A percentile compares a stretch with the other conserved stretches of the same genome.
Conservation (phyloP, 73 alveolate genomes). For the Uronychia setigera region DNA sequence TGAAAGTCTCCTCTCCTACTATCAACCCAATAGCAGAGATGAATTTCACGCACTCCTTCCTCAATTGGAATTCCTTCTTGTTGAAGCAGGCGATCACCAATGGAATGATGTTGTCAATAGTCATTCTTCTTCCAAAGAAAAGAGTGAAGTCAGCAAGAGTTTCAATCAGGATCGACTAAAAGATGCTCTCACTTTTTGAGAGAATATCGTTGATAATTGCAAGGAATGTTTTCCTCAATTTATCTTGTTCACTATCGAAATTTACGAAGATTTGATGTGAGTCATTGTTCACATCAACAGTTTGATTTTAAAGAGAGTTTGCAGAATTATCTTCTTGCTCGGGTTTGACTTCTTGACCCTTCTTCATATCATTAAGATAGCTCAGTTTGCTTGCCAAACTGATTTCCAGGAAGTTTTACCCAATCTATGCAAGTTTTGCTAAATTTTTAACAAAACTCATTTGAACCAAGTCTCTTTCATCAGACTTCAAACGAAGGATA, state of each 20-base stretch:
- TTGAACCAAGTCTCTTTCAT: constrained; percentile 15
- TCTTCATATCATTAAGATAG: neutral
- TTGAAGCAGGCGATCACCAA: constrained; percentile 29
- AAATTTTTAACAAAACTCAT: constrained; percentile 16
- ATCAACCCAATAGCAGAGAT: constrained; percentile 33
- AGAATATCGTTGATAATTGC: constrained; percentile 35
- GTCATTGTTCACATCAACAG: constrained; percentile 14
- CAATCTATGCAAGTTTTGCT: constrained; percentile 40
- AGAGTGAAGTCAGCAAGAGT: constrained; percentile 27
- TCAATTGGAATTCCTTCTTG: constrained; percentile 42
- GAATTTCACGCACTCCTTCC: constrained; percentile 34
- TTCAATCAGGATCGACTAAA: constrained; percentile 16
- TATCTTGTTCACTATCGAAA: constrained; percentile 42
- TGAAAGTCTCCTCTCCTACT: constrained; percentile 42
- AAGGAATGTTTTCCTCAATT: constrained; percentile 32
- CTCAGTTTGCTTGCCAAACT: constrained; percentile 30
- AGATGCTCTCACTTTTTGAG: constrained; percentile 31
- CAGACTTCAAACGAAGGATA: constrained; percentile 1
- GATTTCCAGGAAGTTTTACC: constrained; percentile 49
- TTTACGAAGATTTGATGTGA: constrained; percentile 36
- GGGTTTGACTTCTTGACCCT: constrained; percentile 11
- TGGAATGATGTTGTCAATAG: constrained; percentile 48
- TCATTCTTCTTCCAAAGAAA: constrained; percentile 54
- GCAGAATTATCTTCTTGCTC: neutral
- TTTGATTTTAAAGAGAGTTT: neutral